phyloP scores from a whole-genome alignment of 2,329 filamentous ascomycete genomes.

The Claviceps citrina region DNA sequence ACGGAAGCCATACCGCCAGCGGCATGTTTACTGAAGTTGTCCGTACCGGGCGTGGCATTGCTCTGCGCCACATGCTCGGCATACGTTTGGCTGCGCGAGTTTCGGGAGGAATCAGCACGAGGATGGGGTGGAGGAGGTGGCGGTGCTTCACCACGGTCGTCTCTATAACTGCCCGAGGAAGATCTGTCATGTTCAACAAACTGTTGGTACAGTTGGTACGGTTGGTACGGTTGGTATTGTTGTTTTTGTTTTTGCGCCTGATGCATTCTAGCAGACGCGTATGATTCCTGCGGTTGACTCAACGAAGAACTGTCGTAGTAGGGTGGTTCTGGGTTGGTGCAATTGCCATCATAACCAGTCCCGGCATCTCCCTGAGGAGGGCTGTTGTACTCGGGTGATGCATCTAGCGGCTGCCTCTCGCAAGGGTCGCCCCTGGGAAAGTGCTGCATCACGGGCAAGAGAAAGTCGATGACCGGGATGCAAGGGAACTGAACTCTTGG shows the following conservation, averaged over 20 bases:
- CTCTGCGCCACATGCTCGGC: constrained; percentile 10
- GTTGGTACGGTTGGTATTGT: background rate
- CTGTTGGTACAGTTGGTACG: background rate
- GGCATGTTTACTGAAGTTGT: constrained; percentile 50
- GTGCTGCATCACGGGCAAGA: constrained; percentile 16
- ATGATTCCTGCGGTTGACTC: background rate
- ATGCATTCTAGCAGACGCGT: background rate
- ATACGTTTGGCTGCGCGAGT: constrained; percentile 14
- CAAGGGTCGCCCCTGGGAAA: constrained; percentile 17
- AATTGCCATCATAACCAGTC: constrained; percentile 9
- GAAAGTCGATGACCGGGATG: background rate
- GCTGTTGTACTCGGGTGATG: constrained; percentile 4
- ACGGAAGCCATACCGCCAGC: constrained; percentile 53
- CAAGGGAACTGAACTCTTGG: background rate
- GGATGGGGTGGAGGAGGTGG: background rate
- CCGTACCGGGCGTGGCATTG: constrained; percentile 44
- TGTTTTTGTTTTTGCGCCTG: background rate
- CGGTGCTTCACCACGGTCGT: background rate
- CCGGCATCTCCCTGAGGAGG: constrained; percentile 4
- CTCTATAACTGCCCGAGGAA: background rate
- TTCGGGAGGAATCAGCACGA: constrained; percentile 11
- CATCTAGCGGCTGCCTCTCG: constrained; percentile 22
- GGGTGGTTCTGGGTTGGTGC: constrained; percentile 5
- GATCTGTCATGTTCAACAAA: constrained; percentile 1
- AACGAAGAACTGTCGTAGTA: constrained; percentile 17